Evolutionary conservation across 305 asterid species (phyloP), one percentile per base, ranked within the genome.

Genomic region (Fraxinus ornus): DNA sequence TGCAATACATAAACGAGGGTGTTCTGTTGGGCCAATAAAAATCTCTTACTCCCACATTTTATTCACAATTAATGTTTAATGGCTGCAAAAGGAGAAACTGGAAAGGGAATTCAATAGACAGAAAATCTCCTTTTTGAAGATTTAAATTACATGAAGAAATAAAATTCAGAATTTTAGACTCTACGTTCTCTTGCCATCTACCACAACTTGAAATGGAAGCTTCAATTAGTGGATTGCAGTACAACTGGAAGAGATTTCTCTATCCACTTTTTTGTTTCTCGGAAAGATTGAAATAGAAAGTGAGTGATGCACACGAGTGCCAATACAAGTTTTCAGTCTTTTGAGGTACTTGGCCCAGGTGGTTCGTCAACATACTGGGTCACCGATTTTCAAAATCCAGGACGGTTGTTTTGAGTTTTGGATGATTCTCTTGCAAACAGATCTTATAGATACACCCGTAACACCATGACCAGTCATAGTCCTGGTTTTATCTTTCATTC

Each of bases 401-500:
- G 66, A 55, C 3, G 10, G 66, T 19, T 55, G 66, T 55, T 55
- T 7, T 57, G 28, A 7, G 68, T 19, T n/a, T 57, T 57, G 68
- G 68, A 57, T 19, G 68, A 57, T 57, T 57, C 28, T 19, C 68
- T 57, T 57, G 68, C 26, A 57, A 57, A 57, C 68, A 2, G 68
- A 57, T 57, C 68, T 57, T n/a, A 57, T 57, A 19, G 68, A 57
- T 57, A 19, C 68, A 19, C 28, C 28, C 0, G 12, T 19, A 57
- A 57, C 68, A 57, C 26, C 28, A 2, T 9, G 68, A 57, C 26
- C 2, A 1, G 68, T 57, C 4, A 7, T 57, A 57, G 28, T 57
- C 68, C 68, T 57, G 68, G 68, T n/a, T 57, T 49, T 75, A 32
- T 32, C 39, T 52, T 57, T 76, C 77, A 66, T 78, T 32, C 32